Evolutionary conservation across 352 stramenopile species (phyloP), one percentile per base, ranked within the genome.

Genomic region (Globisporangium sylvaticum): DNA sequence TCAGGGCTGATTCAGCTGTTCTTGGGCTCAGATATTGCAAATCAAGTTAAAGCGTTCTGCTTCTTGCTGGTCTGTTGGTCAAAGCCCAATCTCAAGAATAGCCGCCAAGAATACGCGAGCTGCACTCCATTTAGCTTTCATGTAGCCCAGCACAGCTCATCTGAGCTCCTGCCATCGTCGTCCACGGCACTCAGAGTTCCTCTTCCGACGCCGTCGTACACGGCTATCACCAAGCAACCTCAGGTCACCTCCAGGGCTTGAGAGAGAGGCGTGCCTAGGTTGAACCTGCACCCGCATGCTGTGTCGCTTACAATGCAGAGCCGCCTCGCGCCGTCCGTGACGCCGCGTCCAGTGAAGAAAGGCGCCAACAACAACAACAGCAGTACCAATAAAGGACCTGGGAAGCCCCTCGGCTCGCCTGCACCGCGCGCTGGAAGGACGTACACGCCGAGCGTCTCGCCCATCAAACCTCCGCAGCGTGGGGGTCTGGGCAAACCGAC

Each of bases 311-410:
- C 12, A 4, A 71, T 71, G 66, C 50, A 71, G 48, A 74, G 76
- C 52, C 84, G 80, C 54, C 74, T 92, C 66, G 77, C 84, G 29
- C 79, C 81, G 58, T 79, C 84, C 18, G 75, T 90, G 55, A 92
- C 79, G 27, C 84, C 84, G 42, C 80, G 84, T 4, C 84, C 84
- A 0, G 60, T 79, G 18, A 90, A 92, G 67, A 62, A 65, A 20
- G 56, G 68, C n/a, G 37, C 57, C 34, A 50, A 3, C 31, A 48
- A 12, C 50, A 57, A 56, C 22, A 32, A 7, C 50, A 69, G 53
- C 42, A 24, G 39, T 25, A 9, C 67, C 55, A 65, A 66, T 57
- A 53, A 65, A 22, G 55, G 39, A 5, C 64, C 25, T 46, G 60
- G 31, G 50, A 64, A 46, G 54, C 54, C 52, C 32, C 61, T 71